Conservation (phyloP, 169 alveolate species). For the Eimeria acervulina region DNA sequence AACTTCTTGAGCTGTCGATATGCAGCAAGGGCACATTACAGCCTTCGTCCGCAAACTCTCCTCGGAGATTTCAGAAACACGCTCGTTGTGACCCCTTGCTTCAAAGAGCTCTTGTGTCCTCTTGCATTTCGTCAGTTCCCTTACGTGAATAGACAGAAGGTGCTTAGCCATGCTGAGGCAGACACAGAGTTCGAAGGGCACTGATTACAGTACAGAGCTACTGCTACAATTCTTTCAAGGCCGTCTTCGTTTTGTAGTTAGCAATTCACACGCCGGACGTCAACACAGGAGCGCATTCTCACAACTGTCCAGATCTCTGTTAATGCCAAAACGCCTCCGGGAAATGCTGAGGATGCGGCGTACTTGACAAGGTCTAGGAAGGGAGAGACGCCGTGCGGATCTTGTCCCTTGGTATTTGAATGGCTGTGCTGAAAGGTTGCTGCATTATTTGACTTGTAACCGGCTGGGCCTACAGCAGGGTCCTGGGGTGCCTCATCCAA, state of each 20-base stretch:
- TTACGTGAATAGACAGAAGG: conserved; percentile 6
- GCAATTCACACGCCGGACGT: neutral
- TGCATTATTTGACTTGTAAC: neutral
- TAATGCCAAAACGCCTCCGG: neutral
- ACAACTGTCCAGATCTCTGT: neutral
- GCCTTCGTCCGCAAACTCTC: neutral
- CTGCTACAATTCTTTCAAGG: neutral
- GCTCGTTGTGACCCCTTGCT: neutral
- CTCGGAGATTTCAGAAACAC: neutral
- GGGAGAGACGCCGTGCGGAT: neutral
- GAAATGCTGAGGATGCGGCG: neutral
- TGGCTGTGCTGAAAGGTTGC: neutral
- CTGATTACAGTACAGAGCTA: neutral
- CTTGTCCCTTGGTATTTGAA: neutral
- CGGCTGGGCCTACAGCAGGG: neutral
- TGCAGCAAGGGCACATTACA: neutral
- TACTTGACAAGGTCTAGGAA: conserved; percentile 48
- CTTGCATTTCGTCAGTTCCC: neutral
- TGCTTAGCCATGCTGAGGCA: conserved; percentile 65
- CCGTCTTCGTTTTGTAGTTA: neutral
- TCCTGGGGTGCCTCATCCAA: neutral
- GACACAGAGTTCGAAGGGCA: conserved; percentile 11
- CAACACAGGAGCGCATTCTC: neutral
- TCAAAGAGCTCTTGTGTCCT: neutral
- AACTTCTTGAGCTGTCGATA: neutral